Conservation (phyloP, 345 rosid genomes). For the Rhodomyrtus tomentosa region DNA sequence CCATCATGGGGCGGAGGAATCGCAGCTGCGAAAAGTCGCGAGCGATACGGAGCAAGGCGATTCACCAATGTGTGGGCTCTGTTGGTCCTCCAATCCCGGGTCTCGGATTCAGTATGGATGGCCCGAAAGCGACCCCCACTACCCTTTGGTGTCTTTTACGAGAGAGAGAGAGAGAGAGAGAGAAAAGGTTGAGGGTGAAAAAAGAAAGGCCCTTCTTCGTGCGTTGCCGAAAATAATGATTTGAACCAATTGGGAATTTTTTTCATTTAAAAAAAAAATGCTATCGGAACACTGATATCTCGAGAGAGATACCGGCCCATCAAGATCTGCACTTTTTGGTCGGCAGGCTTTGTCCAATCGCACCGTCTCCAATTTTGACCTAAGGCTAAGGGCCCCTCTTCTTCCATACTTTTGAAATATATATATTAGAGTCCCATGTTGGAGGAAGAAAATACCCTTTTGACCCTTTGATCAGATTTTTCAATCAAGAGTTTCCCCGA, state of each 20-base stretch:
- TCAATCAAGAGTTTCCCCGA: neutral
- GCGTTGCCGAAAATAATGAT: neutral
- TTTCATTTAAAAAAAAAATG: neutral
- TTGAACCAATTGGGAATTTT: neutral
- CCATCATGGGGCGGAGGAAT: neutral
- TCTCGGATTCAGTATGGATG: neutral
- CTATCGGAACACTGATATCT: neutral
- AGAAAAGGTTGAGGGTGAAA: neutral
- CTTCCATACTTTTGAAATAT: neutral
- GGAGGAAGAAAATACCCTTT: neutral
- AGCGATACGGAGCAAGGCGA: neutral
- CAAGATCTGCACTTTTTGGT: neutral
- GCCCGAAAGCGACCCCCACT: neutral
- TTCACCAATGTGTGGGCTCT: neutral
- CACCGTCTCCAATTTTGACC: neutral
- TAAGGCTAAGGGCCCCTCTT: neutral
- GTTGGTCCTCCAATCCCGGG: neutral
- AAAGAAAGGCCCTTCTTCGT: neutral
- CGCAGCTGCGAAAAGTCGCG: neutral
- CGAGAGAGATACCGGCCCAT: neutral
- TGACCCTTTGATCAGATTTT: neutral
- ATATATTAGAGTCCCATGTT: neutral
- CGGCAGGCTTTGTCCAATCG: neutral
- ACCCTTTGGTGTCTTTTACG: neutral
- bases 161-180: neutral